phyloP scores from a whole-genome alignment of 1,139 yeast species.

The Pichia sp. region DNA sequence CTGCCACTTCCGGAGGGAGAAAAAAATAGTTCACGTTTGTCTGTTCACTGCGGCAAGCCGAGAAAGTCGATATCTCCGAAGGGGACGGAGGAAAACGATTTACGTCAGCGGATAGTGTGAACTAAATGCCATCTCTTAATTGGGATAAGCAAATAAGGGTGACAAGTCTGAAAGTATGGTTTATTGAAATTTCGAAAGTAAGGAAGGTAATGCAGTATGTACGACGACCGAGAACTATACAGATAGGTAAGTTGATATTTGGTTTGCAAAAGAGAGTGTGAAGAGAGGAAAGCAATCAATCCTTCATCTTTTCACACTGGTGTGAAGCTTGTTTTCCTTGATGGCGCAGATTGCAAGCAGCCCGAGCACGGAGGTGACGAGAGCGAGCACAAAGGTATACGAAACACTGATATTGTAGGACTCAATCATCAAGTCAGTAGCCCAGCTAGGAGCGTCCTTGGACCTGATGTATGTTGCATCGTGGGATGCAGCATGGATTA shows the following conservation, averaged over 20 bases:
- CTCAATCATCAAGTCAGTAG: constrained; percentile 34
- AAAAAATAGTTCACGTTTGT: neutral
- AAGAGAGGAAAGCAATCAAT: no score
- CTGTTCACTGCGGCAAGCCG: neutral
- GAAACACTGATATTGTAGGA: constrained; percentile 43
- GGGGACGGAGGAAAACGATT: neutral
- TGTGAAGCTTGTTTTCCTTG: constrained; percentile 39
- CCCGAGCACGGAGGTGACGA: constrained; percentile 32
- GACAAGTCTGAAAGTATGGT: neutral
- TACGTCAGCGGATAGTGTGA: neutral
- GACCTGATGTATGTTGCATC: constrained; percentile 38
- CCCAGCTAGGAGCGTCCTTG: constrained; percentile 37
- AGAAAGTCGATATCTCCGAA: neutral
- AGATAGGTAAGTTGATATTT: neutral
- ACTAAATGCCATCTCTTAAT: neutral
- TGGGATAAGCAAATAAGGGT: no score
- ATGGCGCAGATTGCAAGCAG: constrained; percentile 36
- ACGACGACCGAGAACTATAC: neutral
- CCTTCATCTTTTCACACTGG: constrained; percentile 26
- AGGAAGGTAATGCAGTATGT: neutral
- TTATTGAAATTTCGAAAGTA: neutral
- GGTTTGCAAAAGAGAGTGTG: no score
- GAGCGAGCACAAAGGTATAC: constrained; percentile 35
- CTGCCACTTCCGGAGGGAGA: neutral
- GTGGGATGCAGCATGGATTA: constrained; percentile 41